Percentiles rank a stretch among this genome's conserved stretches.
These are phyloP conservation scores for Mycena crocata DNA, from an alignment of 768 basidiomycete genomes.

Conservation along the genomic window DNA sequence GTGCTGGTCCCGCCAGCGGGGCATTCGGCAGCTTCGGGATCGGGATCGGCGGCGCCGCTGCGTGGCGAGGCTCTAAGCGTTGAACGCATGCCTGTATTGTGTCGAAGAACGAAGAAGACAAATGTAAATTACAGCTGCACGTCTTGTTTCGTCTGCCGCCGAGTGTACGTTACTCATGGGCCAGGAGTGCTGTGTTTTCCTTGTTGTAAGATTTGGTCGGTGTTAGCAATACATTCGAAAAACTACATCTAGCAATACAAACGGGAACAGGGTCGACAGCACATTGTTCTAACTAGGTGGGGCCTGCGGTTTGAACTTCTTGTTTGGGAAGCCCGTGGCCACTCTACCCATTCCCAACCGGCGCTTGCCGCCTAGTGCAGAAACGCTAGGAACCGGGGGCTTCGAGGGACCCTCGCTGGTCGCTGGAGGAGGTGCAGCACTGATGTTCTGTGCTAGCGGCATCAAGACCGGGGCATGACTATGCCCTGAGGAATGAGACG, in stretches of 20 bases:
- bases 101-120: no score
- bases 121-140: conserved; percentile 19
- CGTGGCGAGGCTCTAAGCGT: conserved; percentile 34
- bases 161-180: no score
- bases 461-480: conserved; percentile 1
- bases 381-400: neutral
- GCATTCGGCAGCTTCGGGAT: conserved; percentile 63
- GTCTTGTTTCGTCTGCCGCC: conserved; percentile 1
- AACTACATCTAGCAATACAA: neutral
- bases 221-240: neutral
- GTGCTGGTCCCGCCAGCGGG: conserved; percentile 45
- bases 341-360: conserved; percentile 73
- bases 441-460: conserved; percentile 6
- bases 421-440: neutral
- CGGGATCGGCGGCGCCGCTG: conserved; percentile 49
- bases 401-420: conserved; percentile 6
- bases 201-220: no score
- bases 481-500: neutral
- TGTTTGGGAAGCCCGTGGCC: conserved; percentile 67
- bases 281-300: neutral
- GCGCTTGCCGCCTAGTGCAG: conserved; percentile 56
- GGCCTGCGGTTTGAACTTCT: conserved; percentile 75
- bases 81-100: no score
- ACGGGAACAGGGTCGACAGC: neutral
- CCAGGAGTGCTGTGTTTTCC: no score